Percentiles rank a stretch among this genome's conserved stretches.
These are phyloP conservation scores for Kokia cookei DNA, from an alignment of 441 rosid genomes.

Conservation along the genomic window DNA sequence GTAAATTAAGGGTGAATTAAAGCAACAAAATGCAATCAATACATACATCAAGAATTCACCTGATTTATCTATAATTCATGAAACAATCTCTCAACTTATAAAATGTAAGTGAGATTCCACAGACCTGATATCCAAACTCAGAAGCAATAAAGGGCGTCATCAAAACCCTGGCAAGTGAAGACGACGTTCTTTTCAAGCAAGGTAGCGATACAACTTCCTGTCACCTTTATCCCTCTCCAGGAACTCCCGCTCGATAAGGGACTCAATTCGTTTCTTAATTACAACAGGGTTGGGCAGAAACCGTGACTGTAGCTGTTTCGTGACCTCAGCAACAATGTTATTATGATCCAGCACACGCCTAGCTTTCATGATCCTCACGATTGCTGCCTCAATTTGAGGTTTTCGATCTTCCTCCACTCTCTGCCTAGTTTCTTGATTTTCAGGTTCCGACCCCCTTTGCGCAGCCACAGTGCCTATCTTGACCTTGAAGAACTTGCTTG, in stretches of 20 bases:
- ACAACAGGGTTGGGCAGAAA: conserved; percentile 61
- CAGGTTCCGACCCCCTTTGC: conserved; percentile 63
- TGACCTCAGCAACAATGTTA: conserved; percentile 59
- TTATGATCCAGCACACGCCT: conserved; percentile 70
- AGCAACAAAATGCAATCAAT: background rate
- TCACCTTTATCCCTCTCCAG: conserved; percentile 58
- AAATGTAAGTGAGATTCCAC: background rate
- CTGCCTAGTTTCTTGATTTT: conserved; percentile 69
- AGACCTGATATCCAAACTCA: background rate
- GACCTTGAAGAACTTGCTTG: conserved; percentile 63
- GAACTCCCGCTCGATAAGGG: conserved; percentile 67
- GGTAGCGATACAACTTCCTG: conserved; percentile 63
- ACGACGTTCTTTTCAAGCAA: conserved; percentile 28
- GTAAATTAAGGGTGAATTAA: background rate
- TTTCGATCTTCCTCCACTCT: conserved; percentile 79
- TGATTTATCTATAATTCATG: background rate
- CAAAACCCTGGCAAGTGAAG: background rate
- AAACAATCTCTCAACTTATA: background rate
- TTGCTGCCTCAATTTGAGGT: conserved; percentile 73
- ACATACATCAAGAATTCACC: background rate
- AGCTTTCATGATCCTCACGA: conserved; percentile 74
- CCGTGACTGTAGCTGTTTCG: conserved; percentile 65
- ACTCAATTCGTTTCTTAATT: conserved; percentile 67
- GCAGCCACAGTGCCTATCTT: conserved; percentile 78
- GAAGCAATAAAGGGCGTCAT: background rate